Conservation (phyloP, 2,329 filamentous ascomycete species). For the Colletotrichum neosansevieriae region DNA sequence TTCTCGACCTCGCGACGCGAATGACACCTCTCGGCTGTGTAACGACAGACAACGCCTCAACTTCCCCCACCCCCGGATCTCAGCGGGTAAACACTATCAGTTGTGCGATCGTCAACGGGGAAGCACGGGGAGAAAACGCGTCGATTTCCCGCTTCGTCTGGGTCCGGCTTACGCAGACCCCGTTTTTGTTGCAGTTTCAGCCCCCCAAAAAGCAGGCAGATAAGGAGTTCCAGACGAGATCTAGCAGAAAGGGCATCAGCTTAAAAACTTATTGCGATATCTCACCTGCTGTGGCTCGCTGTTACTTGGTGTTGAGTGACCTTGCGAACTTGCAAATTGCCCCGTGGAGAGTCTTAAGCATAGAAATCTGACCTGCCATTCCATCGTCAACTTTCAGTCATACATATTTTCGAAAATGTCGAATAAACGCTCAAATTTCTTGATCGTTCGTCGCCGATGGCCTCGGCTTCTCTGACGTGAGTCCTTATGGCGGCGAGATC, state of each 20-base stretch:
- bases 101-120: conserved; percentile 1
- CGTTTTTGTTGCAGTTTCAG: background rate
- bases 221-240: background rate
- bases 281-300: background rate
- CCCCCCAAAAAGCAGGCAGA: background rate
- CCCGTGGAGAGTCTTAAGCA: background rate
- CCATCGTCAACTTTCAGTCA: background rate
- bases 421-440: conserved; percentile 47
- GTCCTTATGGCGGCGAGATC: conserved; percentile 50
- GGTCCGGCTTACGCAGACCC: background rate
- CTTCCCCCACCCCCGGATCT: conserved; percentile 10
- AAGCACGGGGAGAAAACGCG: conserved; percentile 11
- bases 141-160: background rate
- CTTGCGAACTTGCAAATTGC: no score
- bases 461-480: conserved; percentile 49
- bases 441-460: conserved; percentile 52
- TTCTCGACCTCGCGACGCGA: conserved; percentile 45
- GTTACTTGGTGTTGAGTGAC: background rate
- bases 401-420: conserved; percentile 6
- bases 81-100: background rate
- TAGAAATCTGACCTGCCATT: background rate
- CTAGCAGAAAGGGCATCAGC: conserved; percentile 15
- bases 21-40: background rate
- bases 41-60: background rate
- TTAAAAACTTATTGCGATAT: conserved; percentile 7